Evolutionary conservation across 768 basidiomycete genomes (phyloP).

Genomic region (Leccinum olivaceopallidum): DNA sequence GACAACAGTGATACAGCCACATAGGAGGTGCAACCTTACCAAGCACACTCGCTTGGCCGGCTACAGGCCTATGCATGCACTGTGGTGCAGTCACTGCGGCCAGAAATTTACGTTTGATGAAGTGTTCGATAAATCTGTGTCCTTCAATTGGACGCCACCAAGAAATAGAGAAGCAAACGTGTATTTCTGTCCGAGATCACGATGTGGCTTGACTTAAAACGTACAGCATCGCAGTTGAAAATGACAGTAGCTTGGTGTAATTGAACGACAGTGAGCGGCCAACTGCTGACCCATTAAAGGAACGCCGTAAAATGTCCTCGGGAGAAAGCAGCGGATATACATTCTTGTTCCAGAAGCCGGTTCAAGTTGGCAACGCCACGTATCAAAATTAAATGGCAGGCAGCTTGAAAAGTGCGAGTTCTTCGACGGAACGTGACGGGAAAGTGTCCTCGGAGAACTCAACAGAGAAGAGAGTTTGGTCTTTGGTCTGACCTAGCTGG

Average conservation of each 20-base stretch:
- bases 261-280: not conserved
- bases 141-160: not conserved
- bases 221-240: conserved; percentile 1
- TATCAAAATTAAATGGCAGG: not conserved
- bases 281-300: not conserved
- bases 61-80: not conserved
- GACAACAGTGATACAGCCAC: conserved; percentile 1
- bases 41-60: not conserved
- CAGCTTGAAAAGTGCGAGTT: not conserved
- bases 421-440: not conserved
- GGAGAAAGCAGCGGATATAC: not conserved
- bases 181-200: not conserved
- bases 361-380: not conserved
- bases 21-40: conserved; percentile 8
- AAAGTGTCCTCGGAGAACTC: conserved; percentile 3
- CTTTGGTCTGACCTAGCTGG: not conserved
- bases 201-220: not conserved
- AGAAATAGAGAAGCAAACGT: not conserved
- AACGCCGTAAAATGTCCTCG: not conserved
- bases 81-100: conserved; percentile 4
- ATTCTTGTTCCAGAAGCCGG: not conserved
- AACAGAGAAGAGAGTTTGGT: not conserved
- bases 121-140: conserved; percentile 1
- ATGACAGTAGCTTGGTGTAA: not conserved
- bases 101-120: conserved; percentile 11